A percentile compares a stretch with the other conserved stretches of the same genome.
phyloP scores from a whole-genome alignment of 176 grass and related monocot genomes.

The Alloteropsis semialata region DNA sequence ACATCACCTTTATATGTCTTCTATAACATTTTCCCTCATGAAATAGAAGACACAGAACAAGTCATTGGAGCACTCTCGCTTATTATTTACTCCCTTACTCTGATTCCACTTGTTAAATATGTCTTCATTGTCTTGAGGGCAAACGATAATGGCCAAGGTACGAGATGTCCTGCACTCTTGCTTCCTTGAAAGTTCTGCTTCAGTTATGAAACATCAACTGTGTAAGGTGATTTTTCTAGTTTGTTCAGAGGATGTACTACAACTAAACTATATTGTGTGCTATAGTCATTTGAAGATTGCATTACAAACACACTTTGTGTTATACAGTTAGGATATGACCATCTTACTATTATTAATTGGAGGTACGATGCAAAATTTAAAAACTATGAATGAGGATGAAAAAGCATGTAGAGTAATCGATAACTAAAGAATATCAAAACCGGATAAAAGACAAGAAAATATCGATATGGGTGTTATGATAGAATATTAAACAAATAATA shows the following conservation, averaged over 20 bases:
- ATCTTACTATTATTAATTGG: no score
- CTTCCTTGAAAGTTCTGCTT: conserved; percentile 18
- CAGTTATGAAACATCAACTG: neutral
- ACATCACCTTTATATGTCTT: conserved; percentile 91
- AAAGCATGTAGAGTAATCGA: no score
- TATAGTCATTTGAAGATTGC: neutral
- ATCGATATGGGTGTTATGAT: no score
- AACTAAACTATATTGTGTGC: neutral
- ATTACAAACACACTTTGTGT: neutral
- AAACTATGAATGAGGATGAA: no score
- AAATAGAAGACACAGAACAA: conserved; percentile 63
- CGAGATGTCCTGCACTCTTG: neutral
- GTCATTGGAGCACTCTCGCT: conserved; percentile 77
- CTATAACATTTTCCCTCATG: conserved; percentile 69
- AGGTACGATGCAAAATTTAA: no score
- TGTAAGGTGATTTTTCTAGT: neutral
- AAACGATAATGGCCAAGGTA: conserved; percentile 88
- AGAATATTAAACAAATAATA: no score
- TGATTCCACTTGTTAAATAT: conserved; percentile 85
- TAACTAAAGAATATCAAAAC: no score
- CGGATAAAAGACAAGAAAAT: no score
- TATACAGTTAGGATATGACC: neutral
- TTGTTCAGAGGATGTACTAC: conserved; percentile 5
- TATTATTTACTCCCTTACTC: conserved; percentile 86
- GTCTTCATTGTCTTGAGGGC: conserved; percentile 77